A percentile compares a stretch with the other conserved stretches of the same genome.
Conservation (phyloP, 2,329 filamentous ascomycete genomes). For the Claviceps capensis region DNA sequence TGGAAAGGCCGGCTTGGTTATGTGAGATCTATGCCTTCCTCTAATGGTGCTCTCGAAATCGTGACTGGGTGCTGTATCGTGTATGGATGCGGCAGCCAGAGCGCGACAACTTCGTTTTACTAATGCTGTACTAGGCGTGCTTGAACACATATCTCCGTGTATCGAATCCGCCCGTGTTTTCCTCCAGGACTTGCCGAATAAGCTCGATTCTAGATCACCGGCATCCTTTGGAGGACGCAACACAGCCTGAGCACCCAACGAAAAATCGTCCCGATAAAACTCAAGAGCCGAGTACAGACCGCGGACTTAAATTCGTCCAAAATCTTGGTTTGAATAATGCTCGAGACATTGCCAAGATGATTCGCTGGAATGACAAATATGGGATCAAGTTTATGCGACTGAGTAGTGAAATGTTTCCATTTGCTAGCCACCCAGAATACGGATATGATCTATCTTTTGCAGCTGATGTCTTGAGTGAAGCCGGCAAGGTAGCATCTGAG, state of each 20-base stretch:
- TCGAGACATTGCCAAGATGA: conserved; percentile 69
- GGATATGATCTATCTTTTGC: conserved; percentile 83
- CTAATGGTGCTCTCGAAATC: neutral
- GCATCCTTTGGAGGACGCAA: conserved; percentile 63
- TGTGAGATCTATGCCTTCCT: conserved; percentile 35
- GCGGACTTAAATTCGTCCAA: conserved; percentile 63
- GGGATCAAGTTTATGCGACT: conserved; percentile 85
- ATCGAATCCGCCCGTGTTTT: conserved; percentile 74
- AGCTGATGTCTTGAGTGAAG: conserved; percentile 60
- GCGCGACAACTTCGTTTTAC: conserved; percentile 3
- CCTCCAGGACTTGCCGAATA: conserved; percentile 82
- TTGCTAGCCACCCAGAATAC: conserved; percentile 76
- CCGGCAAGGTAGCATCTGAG: conserved; percentile 61
- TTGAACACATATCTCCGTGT: conserved; percentile 82
- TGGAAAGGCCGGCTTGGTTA: conserved; percentile 87
- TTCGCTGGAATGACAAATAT: conserved; percentile 85
- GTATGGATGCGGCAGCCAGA: neutral
- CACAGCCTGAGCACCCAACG: conserved; percentile 62
- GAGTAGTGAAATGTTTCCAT: conserved; percentile 94
- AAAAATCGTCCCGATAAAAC: conserved; percentile 76
- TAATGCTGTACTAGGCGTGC: conserved; percentile 46
- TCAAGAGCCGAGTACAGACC: conserved; percentile 49
- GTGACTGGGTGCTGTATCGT: neutral
- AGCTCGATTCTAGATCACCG: conserved; percentile 81
- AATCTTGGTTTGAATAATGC: conserved; percentile 69